Base-by-base conservation (phyloP, 2,329 filamentous ascomycete species). In the Amylocarpus encephaloides region DNA sequence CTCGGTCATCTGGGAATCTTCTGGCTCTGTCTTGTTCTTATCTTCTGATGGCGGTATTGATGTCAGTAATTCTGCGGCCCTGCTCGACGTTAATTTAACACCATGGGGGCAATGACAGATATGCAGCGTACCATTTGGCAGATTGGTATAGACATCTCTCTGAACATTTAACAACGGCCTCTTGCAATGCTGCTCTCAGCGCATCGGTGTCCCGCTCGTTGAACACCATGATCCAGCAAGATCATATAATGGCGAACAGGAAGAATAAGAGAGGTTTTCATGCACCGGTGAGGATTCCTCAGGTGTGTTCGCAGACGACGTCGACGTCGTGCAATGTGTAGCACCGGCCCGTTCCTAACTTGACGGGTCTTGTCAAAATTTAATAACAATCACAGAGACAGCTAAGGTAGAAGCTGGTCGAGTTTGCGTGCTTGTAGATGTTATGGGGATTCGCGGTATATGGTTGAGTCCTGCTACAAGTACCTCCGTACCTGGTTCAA, bases 101-200 rank as follows among this genome's bases (percentile, higher is more conserved):
- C n/a, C n/a, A 40, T 47, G 13, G 2, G n/a, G 12, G 15, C 22
- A 26, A 26, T 26, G 33, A 11, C 11, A 35, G 34, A 15, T 32
- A 29, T 45, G 29, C 29, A 11, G 22, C 62, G 50, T 67, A 95
- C 93, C 93, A 98, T 82, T 97, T 97, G 26, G 93, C 85, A 6
- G 92, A 93, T 63, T 96, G 91, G 65, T 96, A 97, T 11, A 98
- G 78, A 68, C 93, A 95, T 67, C 93, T 78, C 67, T 98, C 93
- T 1, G 90, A 95, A 71, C 91, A 97, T 66, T 90, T 90, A 19
- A 93, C 77, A 2, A 93, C 85, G 29, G 92, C 89, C 63, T 90
- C 85, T 67, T 95, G 88, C 39, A 96, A 76, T 32, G 88, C 81
- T 34, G 77, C 78, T 63, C 85, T 55, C 35, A 67, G 52, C 42